These are phyloP conservation scores for Mycosphaerelloides madeirae DNA, from an alignment of 2,329 filamentous ascomycete genomes.

Conservation along the genomic window DNA sequence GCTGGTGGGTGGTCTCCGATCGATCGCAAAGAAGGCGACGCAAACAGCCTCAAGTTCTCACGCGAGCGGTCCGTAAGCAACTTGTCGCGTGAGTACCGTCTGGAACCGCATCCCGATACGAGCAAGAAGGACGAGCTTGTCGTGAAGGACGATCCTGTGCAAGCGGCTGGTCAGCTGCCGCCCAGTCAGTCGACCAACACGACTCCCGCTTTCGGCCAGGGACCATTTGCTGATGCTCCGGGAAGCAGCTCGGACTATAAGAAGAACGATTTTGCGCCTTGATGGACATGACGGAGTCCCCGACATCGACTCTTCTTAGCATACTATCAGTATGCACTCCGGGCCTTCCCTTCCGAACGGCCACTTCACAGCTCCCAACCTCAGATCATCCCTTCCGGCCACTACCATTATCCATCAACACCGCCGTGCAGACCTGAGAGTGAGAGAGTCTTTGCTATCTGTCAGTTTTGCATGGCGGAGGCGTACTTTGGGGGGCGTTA, in stretches of 20 bases:
- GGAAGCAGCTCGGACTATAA: conserved; percentile 25
- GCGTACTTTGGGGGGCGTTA: too few species aligned
- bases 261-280: conserved; percentile 34
- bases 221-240: conserved; percentile 41
- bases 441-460: too few species aligned
- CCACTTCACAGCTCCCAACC: too few species aligned
- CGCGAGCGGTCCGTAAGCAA: conserved; percentile 30
- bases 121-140: conserved; percentile 45
- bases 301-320: background rate
- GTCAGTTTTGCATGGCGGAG: too few species aligned
- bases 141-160: conserved; percentile 37
- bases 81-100: conserved; percentile 32
- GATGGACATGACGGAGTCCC: background rate
- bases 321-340: background rate
- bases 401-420: too few species aligned
- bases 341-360: too few species aligned
- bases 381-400: too few species aligned
- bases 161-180: conserved; percentile 33
- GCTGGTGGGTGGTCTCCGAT: conserved; percentile 69
- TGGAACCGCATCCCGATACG: conserved; percentile 49
- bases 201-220: conserved; percentile 40
- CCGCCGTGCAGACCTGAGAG: too few species aligned
- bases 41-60: conserved; percentile 18
- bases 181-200: conserved; percentile 43
- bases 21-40: conserved; percentile 45